Evolutionary conservation across 2,329 filamentous ascomycete species (phyloP).

Genomic region (Chrysoporthe austroafricana): DNA sequence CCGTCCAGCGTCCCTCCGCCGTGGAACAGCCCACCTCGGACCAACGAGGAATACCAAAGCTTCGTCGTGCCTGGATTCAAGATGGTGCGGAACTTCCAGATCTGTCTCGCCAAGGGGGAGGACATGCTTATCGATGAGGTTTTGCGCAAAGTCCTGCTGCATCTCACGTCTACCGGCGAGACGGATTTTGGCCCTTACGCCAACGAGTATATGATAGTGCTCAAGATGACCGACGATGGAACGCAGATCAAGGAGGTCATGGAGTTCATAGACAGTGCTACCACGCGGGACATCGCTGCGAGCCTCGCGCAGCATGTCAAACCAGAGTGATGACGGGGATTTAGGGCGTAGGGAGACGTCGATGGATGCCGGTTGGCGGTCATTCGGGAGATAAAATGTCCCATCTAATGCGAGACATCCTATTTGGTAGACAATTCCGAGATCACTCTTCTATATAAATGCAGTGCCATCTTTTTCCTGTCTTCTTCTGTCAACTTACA

Average conservation of each 20-base stretch:
- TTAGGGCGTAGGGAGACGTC: neutral
- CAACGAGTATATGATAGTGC: slow-evolving; percentile 33
- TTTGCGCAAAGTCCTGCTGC: slow-evolving; percentile 30
- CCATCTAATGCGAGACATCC: too few relatives aligned
- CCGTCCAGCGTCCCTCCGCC: slow-evolving; percentile 18
- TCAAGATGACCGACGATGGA: slow-evolving; percentile 32
- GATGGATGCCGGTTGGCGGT: neutral
- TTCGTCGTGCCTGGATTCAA: slow-evolving; percentile 15
- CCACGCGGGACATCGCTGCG: slow-evolving; percentile 26
- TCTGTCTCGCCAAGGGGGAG: slow-evolving; percentile 11
- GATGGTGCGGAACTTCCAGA: slow-evolving; percentile 6
- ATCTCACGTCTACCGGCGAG: slow-evolving; percentile 31
- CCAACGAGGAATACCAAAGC: slow-evolving; percentile 20
- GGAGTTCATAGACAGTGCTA: slow-evolving; percentile 33
- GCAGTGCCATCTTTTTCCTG: too few relatives aligned
- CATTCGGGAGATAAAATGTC: too few relatives aligned
- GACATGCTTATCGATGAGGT: slow-evolving; percentile 30
- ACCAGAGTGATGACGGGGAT: slow-evolving; percentile 10
- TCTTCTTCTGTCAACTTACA: too few relatives aligned
- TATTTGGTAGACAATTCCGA: too few relatives aligned
- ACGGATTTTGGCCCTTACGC: slow-evolving; percentile 30
- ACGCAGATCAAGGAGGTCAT: slow-evolving; percentile 30
- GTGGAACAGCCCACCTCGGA: slow-evolving; percentile 17
- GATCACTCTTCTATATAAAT: too few relatives aligned
- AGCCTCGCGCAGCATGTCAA: slow-evolving; percentile 18